These are phyloP conservation scores for Ophiostoma sp. DNA, from an alignment of 2,329 filamentous ascomycete species.

Conservation along the genomic window DNA sequence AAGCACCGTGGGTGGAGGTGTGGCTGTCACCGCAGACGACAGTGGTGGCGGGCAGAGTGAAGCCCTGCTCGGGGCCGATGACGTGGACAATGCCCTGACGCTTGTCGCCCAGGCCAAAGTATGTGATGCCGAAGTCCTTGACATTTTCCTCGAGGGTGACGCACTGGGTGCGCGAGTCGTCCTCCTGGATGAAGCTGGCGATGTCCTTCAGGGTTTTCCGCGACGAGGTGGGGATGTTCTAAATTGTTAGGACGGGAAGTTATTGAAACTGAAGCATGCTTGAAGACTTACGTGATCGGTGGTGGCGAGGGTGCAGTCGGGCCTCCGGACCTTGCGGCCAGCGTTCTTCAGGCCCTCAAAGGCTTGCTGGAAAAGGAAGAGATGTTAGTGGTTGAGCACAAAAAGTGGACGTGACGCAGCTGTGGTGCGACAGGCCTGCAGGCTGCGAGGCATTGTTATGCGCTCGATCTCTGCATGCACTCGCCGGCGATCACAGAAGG, in stretches of 20 bases:
- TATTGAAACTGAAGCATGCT: too few species aligned
- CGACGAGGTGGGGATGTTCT: conserved; percentile 93
- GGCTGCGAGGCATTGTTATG: background rate
- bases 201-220: conserved; percentile 93
- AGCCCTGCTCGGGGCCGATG: conserved; percentile 97
- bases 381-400: conserved; percentile 6
- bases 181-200: conserved; percentile 89
- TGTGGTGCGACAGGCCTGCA: background rate
- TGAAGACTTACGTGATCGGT: conserved; percentile 85
- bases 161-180: conserved; percentile 90
- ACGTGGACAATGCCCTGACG: conserved; percentile 98
- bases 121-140: conserved; percentile 92
- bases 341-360: conserved; percentile 95
- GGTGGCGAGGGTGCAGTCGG: conserved; percentile 94
- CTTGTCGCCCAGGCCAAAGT: conserved; percentile 95
- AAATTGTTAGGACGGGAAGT: conserved; percentile 19
- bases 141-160: conserved; percentile 97
- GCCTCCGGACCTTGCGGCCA: conserved; percentile 80
- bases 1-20: conserved; percentile 96
- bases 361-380: conserved; percentile 67
- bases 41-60: conserved; percentile 94
- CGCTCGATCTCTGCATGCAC: background rate
- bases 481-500: background rate
- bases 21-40: conserved; percentile 98
- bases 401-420: background rate